phyloP scores from a whole-genome alignment of 331 rosid species.

The Ulmus americana region DNA sequence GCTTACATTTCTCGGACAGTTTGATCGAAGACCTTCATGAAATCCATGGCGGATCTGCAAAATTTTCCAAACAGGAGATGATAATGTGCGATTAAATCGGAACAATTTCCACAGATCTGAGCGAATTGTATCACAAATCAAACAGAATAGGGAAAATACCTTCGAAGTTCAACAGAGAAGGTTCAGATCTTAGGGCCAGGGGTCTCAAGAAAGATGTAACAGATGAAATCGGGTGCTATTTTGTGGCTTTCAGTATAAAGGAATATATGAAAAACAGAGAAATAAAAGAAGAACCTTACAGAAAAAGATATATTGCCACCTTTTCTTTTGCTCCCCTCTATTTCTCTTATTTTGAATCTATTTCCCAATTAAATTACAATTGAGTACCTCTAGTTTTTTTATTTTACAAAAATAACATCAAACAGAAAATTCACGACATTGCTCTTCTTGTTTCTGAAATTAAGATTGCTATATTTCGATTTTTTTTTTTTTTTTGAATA shows the following conservation, averaged over 20 bases:
- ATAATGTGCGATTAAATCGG: conserved; percentile 1
- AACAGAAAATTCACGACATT: no score
- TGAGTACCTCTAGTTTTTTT: no score
- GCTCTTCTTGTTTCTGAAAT: no score
- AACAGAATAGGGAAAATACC: neutral
- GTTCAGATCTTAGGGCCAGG: conserved; percentile 23
- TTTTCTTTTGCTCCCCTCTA: no score
- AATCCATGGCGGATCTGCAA: conserved; percentile 80
- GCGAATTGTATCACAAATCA: neutral
- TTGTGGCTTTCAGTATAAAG: conserved; percentile 7
- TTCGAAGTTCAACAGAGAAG: neutral
- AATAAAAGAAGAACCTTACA: no score
- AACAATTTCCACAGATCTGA: conserved; percentile 12
- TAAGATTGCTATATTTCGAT: no score
- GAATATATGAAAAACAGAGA: neutral
- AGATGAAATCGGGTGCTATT: neutral
- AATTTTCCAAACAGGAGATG: neutral
- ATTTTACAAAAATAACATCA: no score
- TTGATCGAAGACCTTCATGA: conserved; percentile 97
- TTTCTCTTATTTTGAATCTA: no score
- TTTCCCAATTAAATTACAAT: no score
- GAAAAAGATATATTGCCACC: no score
- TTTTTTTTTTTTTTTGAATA: no score
- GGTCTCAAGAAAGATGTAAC: neutral
- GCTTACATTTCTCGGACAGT: conserved; percentile 96